Conservation (phyloP, 495 filamentous ascomycete species). For the Penicillium cataractarum region DNA sequence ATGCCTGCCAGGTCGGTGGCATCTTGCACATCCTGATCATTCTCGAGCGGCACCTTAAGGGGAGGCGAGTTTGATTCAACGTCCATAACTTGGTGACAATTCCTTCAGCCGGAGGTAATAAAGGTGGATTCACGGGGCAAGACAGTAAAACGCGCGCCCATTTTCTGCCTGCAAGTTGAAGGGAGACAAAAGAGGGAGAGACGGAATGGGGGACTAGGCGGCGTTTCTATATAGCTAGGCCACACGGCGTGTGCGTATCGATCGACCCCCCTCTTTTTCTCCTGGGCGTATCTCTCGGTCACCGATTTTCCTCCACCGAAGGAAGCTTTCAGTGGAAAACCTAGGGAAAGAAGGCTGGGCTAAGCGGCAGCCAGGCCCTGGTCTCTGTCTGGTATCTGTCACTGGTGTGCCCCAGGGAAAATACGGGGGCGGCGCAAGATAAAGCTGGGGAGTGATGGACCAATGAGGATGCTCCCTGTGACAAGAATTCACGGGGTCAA, state of each 20-base stretch:
- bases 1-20: constrained; percentile 53
- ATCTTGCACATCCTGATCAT: constrained; percentile 49
- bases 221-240: constrained; percentile 25
- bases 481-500: constrained; percentile 1
- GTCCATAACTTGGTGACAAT: constrained; percentile 32
- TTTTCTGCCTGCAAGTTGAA: constrained; percentile 26
- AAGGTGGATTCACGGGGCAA: constrained; percentile 16
- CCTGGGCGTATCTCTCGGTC: background rate
- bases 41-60: constrained; percentile 37
- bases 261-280: background rate
- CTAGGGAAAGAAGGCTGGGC: background rate
- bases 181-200: background rate
- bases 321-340: background rate
- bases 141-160: constrained; percentile 21
- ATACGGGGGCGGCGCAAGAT: constrained; percentile 27
- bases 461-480: constrained; percentile 17
- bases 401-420: constrained; percentile 18
- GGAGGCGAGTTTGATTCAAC: constrained; percentile 34
- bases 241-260: background rate
- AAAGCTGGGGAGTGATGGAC: constrained; percentile 26
- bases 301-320: background rate
- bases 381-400: constrained; percentile 7
- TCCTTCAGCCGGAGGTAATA: constrained; percentile 20
- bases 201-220: background rate
- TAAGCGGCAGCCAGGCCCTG: background rate